A percentile compares a stretch with the other conserved stretches of the same genome.
Conservation (phyloP, 441 rosid species). For the Geranium incanum region DNA sequence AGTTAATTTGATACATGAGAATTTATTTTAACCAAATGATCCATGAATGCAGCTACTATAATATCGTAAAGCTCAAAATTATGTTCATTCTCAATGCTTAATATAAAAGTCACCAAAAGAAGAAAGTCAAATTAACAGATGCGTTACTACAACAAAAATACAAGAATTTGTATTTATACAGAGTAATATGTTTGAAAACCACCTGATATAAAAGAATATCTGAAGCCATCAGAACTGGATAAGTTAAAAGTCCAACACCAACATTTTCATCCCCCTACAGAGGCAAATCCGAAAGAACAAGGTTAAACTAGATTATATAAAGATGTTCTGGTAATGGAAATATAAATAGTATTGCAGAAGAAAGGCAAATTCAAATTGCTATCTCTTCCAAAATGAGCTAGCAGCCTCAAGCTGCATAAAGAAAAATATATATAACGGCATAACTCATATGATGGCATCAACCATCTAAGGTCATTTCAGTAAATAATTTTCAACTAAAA, state of each 20-base stretch:
- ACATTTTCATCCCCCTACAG: constrained; percentile 83
- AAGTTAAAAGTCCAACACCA: constrained; percentile 70
- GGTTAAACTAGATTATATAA: constrained; percentile 10
- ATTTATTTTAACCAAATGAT: not conserved
- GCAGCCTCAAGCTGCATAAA: not conserved
- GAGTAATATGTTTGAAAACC: constrained; percentile 14
- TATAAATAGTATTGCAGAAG: not conserved
- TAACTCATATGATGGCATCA: not conserved
- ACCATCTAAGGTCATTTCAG: not conserved
- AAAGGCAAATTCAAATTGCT: not conserved
- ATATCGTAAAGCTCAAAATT: not conserved
- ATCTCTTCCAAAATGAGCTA: not conserved
- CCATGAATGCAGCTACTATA: too few relatives aligned
- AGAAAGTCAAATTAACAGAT: not conserved
- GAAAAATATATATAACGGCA: not conserved
- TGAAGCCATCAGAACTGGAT: constrained; percentile 86
- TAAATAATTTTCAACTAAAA: not conserved
- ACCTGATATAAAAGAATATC: constrained; percentile 94
- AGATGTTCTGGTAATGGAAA: not conserved
- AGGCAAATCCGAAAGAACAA: constrained; percentile 16
- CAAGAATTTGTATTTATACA: not conserved
- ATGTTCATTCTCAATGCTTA: not conserved
- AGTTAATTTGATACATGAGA: not conserved
- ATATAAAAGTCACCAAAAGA: not conserved
- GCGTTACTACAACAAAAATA: not conserved